phyloP scores from a whole-genome alignment of 306 rosid genomes.

The Glycine soja region DNA sequence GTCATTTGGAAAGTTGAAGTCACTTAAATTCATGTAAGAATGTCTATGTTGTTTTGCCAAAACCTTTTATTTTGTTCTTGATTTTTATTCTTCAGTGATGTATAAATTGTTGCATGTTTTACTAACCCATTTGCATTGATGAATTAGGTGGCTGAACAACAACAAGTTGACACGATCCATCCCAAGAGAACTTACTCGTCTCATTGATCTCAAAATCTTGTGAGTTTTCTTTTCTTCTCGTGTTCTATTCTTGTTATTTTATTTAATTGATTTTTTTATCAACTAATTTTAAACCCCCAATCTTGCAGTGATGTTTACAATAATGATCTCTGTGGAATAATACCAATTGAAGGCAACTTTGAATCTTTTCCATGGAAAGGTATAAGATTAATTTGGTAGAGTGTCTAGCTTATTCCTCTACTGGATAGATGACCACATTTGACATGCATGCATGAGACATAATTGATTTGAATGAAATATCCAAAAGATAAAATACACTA shows the following conservation, averaged over 20 bases:
- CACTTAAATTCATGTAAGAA: slow-evolving; percentile 86
- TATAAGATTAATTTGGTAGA: too few relatives aligned
- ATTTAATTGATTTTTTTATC: slow-evolving; percentile 13
- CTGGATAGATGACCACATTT: too few relatives aligned
- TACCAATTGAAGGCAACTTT: too few relatives aligned
- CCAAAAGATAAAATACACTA: slow-evolving; percentile 10
- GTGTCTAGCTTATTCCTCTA: too few relatives aligned
- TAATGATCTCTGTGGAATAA: slow-evolving; percentile 87
- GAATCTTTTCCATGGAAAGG: too few relatives aligned
- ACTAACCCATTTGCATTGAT: slow-evolving; percentile 16
- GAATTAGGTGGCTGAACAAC: slow-evolving; percentile 73
- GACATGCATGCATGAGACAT: too few relatives aligned
- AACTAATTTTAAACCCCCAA: slow-evolving; percentile 8
- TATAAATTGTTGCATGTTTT: slow-evolving; percentile 26
- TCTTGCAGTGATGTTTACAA: slow-evolving; percentile 86
- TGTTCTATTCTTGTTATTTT: slow-evolving; percentile 2
- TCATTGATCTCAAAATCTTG: slow-evolving; percentile 83
- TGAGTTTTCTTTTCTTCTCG: slow-evolving; percentile 52
- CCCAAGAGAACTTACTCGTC: slow-evolving; percentile 81
- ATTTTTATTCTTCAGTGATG: slow-evolving; percentile 17
- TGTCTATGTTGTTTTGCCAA: slow-evolving; percentile 37
- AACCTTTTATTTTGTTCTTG: background rate
- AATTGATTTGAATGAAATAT: too few relatives aligned
- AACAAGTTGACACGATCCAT: slow-evolving; percentile 83
- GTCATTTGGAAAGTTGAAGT: too few relatives aligned